Conservation (phyloP, 2,329 filamentous ascomycete genomes). For the Trichophyton verrucosum region DNA sequence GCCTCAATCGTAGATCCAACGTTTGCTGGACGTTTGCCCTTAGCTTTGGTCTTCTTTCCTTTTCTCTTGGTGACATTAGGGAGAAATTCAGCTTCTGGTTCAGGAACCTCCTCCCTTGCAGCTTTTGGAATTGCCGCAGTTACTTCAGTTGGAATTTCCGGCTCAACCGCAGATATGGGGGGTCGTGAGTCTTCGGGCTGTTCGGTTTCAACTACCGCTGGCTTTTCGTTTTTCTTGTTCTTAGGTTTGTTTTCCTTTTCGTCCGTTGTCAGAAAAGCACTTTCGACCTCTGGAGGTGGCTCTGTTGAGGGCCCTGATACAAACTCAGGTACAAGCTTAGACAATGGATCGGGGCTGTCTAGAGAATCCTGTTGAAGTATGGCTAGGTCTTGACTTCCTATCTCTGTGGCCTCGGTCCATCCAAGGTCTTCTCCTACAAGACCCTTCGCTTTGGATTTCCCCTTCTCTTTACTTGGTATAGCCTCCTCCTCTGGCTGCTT, state of each 20-base stretch:
- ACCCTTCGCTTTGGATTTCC: conserved; percentile 3
- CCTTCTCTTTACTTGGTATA: background rate
- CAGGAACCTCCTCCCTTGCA: background rate
- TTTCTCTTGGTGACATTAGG: background rate
- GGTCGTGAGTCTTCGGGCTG: background rate
- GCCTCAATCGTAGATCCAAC: background rate
- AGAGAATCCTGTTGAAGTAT: background rate
- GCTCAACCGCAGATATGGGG: background rate
- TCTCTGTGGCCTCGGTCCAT: background rate
- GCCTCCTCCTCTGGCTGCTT: background rate
- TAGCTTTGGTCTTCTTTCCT: background rate
- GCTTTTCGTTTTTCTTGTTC: background rate
- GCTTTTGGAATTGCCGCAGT: background rate
- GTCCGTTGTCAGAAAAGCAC: background rate
- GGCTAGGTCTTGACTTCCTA: background rate
- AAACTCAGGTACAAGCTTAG: background rate
- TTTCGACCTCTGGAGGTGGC: background rate
- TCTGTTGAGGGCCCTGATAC: background rate
- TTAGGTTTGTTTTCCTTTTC: background rate
- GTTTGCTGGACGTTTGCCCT: background rate
- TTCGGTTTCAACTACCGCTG: background rate
- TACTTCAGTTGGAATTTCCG: background rate
- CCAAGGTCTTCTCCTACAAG: background rate
- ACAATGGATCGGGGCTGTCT: background rate
- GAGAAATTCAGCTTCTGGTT: background rate